Evolutionary conservation across 768 basidiomycete genomes (phyloP).

Genomic region (Boletus patriciae): DNA sequence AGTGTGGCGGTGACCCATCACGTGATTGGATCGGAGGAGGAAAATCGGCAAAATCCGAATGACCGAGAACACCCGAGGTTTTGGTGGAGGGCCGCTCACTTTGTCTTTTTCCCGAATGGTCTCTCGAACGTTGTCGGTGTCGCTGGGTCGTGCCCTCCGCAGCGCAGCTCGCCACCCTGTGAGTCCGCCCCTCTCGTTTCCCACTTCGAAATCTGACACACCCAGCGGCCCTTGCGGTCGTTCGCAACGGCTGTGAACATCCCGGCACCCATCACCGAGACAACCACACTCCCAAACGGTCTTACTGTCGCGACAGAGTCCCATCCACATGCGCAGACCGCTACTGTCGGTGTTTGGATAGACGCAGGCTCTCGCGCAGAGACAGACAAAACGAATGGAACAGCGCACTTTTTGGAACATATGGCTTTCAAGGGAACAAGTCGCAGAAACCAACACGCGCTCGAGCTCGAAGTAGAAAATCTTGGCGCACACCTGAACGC

Average conservation of each 20-base stretch:
- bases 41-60: constrained; percentile 26
- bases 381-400: constrained; percentile 91
- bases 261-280: constrained; percentile 77
- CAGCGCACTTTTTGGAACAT: constrained; percentile 98
- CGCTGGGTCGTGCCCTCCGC: constrained; percentile 44
- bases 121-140: constrained; percentile 45
- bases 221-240: constrained; percentile 57
- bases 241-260: constrained; percentile 73
- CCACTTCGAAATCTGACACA: constrained; percentile 1
- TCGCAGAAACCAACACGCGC: constrained; percentile 79
- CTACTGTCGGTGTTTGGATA: constrained; percentile 99
- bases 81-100: constrained; percentile 6
- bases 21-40: constrained; percentile 21
- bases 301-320: constrained; percentile 93
- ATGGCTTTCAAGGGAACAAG: constrained; percentile 98
- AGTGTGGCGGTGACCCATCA: not conserved
- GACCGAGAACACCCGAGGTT: constrained; percentile 36
- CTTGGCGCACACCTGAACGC: constrained; percentile 97
- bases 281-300: constrained; percentile 92
- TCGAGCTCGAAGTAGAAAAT: constrained; percentile 98
- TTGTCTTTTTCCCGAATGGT: constrained; percentile 41
- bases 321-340: constrained; percentile 88
- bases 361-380: constrained; percentile 98
- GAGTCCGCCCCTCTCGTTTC: constrained; percentile 6
- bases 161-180: constrained; percentile 39